Evolutionary conservation across 345 rosid species (phyloP), one percentile per base, ranked within the genome.

Genomic region (Eucalyptus camaldulensis): DNA sequence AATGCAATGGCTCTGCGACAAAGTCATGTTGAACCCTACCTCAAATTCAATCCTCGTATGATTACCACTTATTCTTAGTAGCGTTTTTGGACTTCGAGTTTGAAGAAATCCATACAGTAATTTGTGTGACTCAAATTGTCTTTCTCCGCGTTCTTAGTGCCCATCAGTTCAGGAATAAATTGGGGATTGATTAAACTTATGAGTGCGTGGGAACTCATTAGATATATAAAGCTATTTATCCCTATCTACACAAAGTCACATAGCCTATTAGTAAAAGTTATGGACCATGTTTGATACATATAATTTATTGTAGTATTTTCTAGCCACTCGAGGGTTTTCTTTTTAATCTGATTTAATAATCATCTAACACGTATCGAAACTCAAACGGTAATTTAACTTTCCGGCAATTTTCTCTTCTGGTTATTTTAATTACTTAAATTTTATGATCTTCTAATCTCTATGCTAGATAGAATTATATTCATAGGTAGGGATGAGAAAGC

Each of bases 321-420:
- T 76, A 21, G 29, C 29, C 3, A 2, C 25, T 72, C 3, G 0
- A 33, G 25, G 45, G 21, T 15, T 31, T 33, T 14, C 21, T 19
- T 33, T 17, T 72, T 17, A 4, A 12, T 72, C 19, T 69, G 5
- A 16, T 33, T 72, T 8, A 37, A 33, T 19, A 12, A 40, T 76
- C 13, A 14, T 76, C 8, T 76, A 21, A 43, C 45, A 37, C 5
- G 2, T 37, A 37, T 3, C 7, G 8, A 72, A 33, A 43, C 13
- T 72, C 8, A 72, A 72, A 72, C 8, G 43, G 4, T 37, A 72
- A 43, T 72, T 37, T 22, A 10, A 7, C 15, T 40, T 76, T 76
- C 15, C 0, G 1, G 29, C 29, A 21, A 4, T 37, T 76, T 1
- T 21, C 47, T 76, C 5, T 37, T 76, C 1, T 40, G 1, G 6